Evolutionary conservation across 176 grass and related monocot genomes (phyloP), one percentile per base, ranked within the genome.

Genomic region (Calamus simplicifolius): DNA sequence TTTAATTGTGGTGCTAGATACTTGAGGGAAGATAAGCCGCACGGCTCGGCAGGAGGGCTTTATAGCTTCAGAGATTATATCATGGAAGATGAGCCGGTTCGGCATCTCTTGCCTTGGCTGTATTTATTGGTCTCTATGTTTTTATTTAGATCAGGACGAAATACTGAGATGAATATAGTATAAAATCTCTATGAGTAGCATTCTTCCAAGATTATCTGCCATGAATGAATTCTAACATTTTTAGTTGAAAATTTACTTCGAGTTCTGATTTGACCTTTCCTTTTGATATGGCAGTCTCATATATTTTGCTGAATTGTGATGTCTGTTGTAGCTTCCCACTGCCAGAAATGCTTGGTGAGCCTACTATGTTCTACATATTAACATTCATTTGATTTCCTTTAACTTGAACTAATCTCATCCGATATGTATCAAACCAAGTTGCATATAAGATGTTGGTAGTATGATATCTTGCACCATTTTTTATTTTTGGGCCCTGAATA

Each of bases 261-360:
- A 43, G 35, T 10, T 43, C 35, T 43, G 35, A 43, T 43, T 43
- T 43, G 35, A 8, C 35, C 35, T 68, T 43, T 53, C 5, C 8
- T 76, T 78, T 38, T 57, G 5, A 10, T 71, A 71, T 80, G 58
- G 75, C 81, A 98, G 88, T 85, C 88, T 0, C 88, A 98, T 77
- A 92, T 98, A 73, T 98, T 73, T 78, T 98, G 82, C 85, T 98
- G 60, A 98, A 98, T 77, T 98, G 88, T 16, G 94, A 98, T 71
- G 71, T 98, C 70, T 98, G 94, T 64, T 92, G 81, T 74, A 98
- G 88, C 76, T 98, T 98, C 72, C 94, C 93, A 63, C 61, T 98
- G 62, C 84, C 84, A 27, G 84, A 80, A 28, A 93, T 98, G 88
- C 85, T 98, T 8, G 94, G 94, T 98, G 84, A 67, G 79, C 82